Percentiles rank a stretch among this genome's conserved stretches.
phyloP scores from a whole-genome alignment of 2,329 filamentous ascomycete species.

The Epichloe sp. region DNA sequence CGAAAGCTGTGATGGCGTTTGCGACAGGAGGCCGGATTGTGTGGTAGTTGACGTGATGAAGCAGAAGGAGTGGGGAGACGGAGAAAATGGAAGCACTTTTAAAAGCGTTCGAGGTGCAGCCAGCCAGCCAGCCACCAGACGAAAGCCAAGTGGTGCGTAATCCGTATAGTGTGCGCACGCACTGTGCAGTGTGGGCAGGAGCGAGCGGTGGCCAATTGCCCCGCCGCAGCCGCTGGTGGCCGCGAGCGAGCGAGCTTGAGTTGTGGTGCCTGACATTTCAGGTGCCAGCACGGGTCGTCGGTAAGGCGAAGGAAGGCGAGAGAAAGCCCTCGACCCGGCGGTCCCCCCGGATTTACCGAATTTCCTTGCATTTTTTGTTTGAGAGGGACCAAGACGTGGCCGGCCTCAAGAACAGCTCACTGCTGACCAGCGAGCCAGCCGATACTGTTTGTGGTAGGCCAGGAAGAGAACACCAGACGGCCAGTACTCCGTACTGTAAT shows the following conservation, averaged over 20 bases:
- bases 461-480: no score
- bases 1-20: constrained; percentile 2
- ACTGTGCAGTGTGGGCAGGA: neutral
- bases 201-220: constrained; percentile 1
- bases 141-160: neutral
- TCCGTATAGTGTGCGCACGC: neutral
- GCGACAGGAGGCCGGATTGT: constrained; percentile 3
- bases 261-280: neutral
- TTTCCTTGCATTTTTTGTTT: neutral
- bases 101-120: neutral
- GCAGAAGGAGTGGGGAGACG: constrained; percentile 3
- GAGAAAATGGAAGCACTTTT: constrained; percentile 1
- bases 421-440: no score
- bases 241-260: neutral
- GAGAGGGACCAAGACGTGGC: neutral
- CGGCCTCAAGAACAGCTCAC: no score
- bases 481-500: no score
- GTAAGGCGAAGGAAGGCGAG: neutral
- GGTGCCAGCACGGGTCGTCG: neutral
- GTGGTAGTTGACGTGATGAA: constrained; percentile 1
- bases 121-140: neutral
- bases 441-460: no score
- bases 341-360: neutral
- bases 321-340: neutral
- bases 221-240: neutral